These are phyloP conservation scores for Carex pumila DNA, from an alignment of 176 grass and related monocot species.

Conservation along the genomic window DNA sequence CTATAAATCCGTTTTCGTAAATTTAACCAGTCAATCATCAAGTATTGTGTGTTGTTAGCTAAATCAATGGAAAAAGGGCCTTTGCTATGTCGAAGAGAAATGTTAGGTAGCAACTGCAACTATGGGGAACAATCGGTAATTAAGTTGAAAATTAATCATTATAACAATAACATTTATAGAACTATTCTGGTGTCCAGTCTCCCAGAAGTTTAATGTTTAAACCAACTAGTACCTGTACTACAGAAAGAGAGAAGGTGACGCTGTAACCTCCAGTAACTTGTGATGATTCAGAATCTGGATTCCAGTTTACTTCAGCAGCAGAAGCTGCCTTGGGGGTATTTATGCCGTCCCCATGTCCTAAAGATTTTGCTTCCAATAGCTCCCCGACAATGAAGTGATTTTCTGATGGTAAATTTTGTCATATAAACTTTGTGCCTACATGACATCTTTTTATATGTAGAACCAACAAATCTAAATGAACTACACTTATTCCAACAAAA, in stretches of 20 bases:
- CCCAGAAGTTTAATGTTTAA: constrained; percentile 17
- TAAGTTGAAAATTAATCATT: background rate
- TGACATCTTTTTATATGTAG: constrained; percentile 24
- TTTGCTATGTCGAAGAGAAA: background rate
- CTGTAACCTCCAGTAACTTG: constrained; percentile 90
- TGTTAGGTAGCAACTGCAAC: background rate
- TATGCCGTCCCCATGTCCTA: constrained; percentile 44
- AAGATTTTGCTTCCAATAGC: constrained; percentile 83
- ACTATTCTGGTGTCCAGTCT: constrained; percentile 15
- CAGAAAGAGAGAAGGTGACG: constrained; percentile 79
- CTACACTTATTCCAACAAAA: background rate
- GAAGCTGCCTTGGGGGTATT: constrained; percentile 53
- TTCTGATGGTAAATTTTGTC: constrained; percentile 39
- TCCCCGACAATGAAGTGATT: constrained; percentile 93
- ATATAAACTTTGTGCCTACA: constrained; percentile 19
- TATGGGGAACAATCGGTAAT: background rate
- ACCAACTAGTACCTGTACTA: constrained; percentile 64
- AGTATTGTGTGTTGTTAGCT: background rate
- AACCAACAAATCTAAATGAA: background rate
- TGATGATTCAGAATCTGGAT: constrained; percentile 77
- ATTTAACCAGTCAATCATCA: background rate
- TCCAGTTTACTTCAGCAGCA: constrained; percentile 57
- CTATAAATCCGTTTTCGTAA: background rate
- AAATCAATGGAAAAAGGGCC: background rate
- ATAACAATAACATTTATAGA: background rate